Conservation (phyloP, 179 eudicot genomes). For the Beta corolliflora region DNA sequence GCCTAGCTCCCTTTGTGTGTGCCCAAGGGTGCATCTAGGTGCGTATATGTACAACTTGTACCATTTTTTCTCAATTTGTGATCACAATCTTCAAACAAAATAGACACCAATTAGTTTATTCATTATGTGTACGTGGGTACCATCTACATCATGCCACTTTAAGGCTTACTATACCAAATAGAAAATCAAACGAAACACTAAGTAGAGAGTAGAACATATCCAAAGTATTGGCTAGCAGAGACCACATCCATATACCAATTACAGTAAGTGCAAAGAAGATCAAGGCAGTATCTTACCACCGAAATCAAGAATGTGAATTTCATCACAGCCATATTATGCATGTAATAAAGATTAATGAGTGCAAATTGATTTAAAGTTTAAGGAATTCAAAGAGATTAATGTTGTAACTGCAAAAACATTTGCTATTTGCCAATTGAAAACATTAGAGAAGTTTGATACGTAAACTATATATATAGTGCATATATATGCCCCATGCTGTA, state of each 20-base stretch:
- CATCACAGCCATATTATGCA: neutral
- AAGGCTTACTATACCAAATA: neutral
- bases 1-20: too few species aligned
- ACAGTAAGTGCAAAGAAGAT: conserved; percentile 1
- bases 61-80: too few species aligned
- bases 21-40: too few species aligned
- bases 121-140: too few species aligned
- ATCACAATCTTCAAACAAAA: too few species aligned
- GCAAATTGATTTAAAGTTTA: neutral
- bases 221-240: conserved; percentile 1
- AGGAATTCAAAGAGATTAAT: neutral
- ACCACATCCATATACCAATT: neutral
- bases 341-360: too few species aligned
- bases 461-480: conserved; percentile 1
- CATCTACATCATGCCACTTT: too few species aligned
- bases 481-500: neutral
- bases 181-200: neutral
- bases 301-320: conserved; percentile 15
- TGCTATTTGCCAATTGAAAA: too few species aligned
- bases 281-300: conserved; percentile 16
- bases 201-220: conserved; percentile 3
- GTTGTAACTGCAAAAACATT: too few species aligned
- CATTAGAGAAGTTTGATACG: neutral
- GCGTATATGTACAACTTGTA: too few species aligned
- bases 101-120: too few species aligned